Conservation (phyloP, 1,284 basidiomycete genomes). For the Ustilago sp. region DNA sequence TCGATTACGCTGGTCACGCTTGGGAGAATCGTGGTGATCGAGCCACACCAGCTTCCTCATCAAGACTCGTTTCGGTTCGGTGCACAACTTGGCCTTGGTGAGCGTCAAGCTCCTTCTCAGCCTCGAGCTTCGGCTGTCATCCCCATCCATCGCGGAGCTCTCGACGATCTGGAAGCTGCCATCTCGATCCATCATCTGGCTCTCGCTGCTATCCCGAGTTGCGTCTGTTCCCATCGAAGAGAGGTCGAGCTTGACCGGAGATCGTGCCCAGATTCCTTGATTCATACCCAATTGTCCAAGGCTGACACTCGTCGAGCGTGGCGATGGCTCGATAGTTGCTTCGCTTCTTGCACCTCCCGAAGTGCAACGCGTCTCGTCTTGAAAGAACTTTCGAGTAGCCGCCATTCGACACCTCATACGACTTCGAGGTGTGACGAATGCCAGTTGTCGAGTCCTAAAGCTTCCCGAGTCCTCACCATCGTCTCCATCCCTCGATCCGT, state of each 20-base stretch:
- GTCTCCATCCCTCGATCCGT: neutral
- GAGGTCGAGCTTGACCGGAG: constrained; percentile 24
- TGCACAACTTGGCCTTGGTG: constrained; percentile 2
- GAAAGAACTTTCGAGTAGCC: constrained; percentile 6
- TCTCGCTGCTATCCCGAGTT: neutral
- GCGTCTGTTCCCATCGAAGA: neutral
- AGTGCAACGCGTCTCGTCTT: neutral
- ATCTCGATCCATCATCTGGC: neutral
- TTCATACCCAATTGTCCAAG: constrained; percentile 35
- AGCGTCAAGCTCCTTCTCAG: constrained; percentile 22
- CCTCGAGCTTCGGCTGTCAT: neutral
- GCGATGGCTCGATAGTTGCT: constrained; percentile 10
- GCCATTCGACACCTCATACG: constrained; percentile 18
- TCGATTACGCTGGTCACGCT: constrained; percentile 25
- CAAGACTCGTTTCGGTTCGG: constrained; percentile 10
- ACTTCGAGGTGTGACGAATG: constrained; percentile 30
- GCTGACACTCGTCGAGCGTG: constrained; percentile 7
- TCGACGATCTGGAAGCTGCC: constrained; percentile 15
- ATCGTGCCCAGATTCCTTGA: constrained; percentile 33
- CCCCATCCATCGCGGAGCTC: neutral
- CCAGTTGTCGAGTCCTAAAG: neutral
- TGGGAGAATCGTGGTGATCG: constrained; percentile 30
- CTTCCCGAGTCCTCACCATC: neutral
- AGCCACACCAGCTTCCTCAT: constrained; percentile 19
- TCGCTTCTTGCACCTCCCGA: neutral